Evolutionary conservation across 192 early-diverging fungal species (phyloP), one percentile per base, ranked within the genome.

Genomic region (Oehlia diaphana): DNA sequence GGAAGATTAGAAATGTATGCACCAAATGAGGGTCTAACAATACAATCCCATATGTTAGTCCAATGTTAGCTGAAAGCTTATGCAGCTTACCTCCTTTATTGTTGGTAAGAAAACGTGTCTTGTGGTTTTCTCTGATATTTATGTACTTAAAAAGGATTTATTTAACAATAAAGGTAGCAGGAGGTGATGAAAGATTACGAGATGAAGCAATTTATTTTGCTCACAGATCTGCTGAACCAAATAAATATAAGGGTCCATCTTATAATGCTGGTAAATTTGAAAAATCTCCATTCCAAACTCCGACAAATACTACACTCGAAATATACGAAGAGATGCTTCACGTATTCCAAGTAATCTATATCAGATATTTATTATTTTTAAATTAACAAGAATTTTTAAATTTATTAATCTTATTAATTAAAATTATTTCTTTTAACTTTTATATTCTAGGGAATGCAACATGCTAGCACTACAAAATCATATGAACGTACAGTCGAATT

Each of bases 201-300:
- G 88, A 89, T 73, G 88, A 89, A 71, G 53, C 81, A 19, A 83
- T 89, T 71, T 86, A 85, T 33, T 81, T 84, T 72, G 80, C 81
- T 21, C 37, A 37, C 5, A 37, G 37, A 37, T 37, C 37, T 37
- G 37, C 37, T 37, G 3, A 37, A 37, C 37, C 37, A 37, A 37
- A 1, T 37, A 37, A 74, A 6, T 68, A 77, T 33, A 28, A 67
- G 33, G 44, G 49, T 0, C 44, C 64, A 8, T 7, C 19, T 4
- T 69, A 77, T 47, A 53, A 67, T 9, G 63, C 53, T 1, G 53
- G 2, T 37, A 37, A 37, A 37, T 37, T 37, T 37, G 37, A 37
- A 37, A 37, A 37, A 37, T 37, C 37, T 37, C 37, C 37, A 37
- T 4, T 37, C 37, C 37, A 37, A 37, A 37, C 37, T 37, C 37